Evolutionary conservation across 83 land plant species (phyloP).

Genomic region (Picea abies): DNA sequence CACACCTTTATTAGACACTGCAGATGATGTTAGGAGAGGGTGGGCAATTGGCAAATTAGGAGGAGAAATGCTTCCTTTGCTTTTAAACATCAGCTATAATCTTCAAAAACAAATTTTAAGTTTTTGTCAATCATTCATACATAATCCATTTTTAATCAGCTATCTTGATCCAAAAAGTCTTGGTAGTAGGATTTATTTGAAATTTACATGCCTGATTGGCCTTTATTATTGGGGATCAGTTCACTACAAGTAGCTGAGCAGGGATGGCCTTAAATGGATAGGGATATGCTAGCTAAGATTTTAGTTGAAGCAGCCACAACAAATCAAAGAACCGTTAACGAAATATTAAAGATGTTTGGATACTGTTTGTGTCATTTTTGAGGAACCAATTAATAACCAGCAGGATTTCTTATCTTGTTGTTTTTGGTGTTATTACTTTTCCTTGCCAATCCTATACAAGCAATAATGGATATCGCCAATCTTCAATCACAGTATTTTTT

Average conservation of each 20-base stretch:
- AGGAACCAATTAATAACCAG: background rate
- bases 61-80: background rate
- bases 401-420: background rate
- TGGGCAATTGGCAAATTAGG: background rate
- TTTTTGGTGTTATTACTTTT: background rate
- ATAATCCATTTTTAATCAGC: no score
- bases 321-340: background rate
- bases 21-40: background rate
- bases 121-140: no score
- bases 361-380: background rate
- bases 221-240: no score
- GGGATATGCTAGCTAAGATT: background rate
- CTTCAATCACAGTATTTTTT: background rate
- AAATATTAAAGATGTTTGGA: background rate
- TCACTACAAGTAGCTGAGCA: background rate
- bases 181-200: no score
- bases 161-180: no score
- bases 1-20: background rate
- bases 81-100: background rate
- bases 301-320: background rate
- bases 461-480: background rate
- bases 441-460: background rate
- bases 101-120: background rate
- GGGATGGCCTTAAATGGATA: background rate
- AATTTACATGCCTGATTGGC: no score